phyloP scores from a whole-genome alignment of 2,329 filamentous ascomycete genomes.

The Hortaea werneckii region DNA sequence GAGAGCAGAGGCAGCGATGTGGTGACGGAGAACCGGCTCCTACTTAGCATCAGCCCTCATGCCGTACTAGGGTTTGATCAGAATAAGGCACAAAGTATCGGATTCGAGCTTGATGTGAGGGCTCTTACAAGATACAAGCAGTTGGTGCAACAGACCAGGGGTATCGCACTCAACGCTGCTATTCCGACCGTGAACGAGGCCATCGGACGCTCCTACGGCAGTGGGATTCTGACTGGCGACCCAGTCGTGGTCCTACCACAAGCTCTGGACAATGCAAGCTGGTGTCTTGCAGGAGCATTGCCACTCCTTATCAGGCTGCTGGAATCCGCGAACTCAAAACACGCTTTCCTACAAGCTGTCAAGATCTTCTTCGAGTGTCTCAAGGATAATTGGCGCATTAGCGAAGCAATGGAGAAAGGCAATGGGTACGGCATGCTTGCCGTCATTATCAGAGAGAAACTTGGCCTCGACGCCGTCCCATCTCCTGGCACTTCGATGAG shows the following conservation, averaged over 20 bases:
- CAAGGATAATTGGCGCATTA: constrained; percentile 89
- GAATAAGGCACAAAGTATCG: constrained; percentile 1
- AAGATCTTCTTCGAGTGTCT: constrained; percentile 80
- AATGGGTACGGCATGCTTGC: constrained; percentile 86
- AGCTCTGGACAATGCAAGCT: constrained; percentile 81
- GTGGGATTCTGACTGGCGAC: constrained; percentile 71
- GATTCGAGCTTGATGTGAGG: constrained; percentile 40
- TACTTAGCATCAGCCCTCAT: constrained; percentile 74
- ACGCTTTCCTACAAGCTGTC: constrained; percentile 65
- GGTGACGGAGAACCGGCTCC: constrained; percentile 67
- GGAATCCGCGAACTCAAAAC: constrained; percentile 60
- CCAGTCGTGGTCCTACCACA: constrained; percentile 74
- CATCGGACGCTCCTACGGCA: constrained; percentile 67
- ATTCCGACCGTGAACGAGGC: constrained; percentile 82
- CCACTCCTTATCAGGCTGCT: constrained; percentile 76
- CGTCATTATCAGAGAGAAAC: constrained; percentile 72
- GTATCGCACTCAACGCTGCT: constrained; percentile 79
- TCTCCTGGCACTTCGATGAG: constrained; percentile 14
- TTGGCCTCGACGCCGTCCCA: constrained; percentile 42
- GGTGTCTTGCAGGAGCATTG: constrained; percentile 86
- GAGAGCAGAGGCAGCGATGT: constrained; percentile 73
- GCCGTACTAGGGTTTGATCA: constrained; percentile 67
- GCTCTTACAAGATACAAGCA: constrained; percentile 42
- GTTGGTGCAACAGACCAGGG: constrained; percentile 61
- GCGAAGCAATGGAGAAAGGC: constrained; percentile 93